phyloP scores from a whole-genome alignment of 768 basidiomycete genomes.

The Atractiella rhizophila region DNA sequence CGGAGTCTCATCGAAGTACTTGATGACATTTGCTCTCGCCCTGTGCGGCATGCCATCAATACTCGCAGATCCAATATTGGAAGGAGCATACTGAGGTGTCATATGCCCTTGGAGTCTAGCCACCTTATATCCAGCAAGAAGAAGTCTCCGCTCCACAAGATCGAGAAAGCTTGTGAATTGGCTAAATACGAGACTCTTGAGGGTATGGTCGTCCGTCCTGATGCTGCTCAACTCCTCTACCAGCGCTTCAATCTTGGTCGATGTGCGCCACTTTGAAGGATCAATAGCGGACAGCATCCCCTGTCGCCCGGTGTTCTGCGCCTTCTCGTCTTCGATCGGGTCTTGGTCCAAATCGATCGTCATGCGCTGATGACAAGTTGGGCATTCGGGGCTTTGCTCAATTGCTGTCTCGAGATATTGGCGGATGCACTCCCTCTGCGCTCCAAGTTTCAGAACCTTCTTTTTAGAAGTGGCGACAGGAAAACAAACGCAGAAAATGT shows the following conservation, averaged over 20 bases:
- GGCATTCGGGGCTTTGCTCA: constrained; percentile 56
- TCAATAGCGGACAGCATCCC: constrained; percentile 81
- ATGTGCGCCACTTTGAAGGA: constrained; percentile 70
- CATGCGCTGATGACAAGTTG: constrained; percentile 72
- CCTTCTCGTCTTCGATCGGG: constrained; percentile 56
- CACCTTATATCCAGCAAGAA: constrained; percentile 69
- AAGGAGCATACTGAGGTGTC: too few relatives aligned
- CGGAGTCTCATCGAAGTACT: constrained; percentile 82
- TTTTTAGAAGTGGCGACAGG: background rate
- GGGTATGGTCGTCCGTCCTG: constrained; percentile 57
- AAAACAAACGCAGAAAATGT: constrained; percentile 38
- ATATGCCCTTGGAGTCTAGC: constrained; percentile 89
- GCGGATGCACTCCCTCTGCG: constrained; percentile 74
- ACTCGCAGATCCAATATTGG: too few relatives aligned
- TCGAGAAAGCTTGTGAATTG: constrained; percentile 87
- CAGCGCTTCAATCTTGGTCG: constrained; percentile 90
- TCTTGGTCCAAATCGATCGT: constrained; percentile 92
- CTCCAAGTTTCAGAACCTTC: background rate
- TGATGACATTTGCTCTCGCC: constrained; percentile 33
- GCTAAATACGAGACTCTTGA: constrained; percentile 89
- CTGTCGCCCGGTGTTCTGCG: constrained; percentile 34
- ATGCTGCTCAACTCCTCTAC: constrained; percentile 77
- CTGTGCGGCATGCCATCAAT: too few relatives aligned
- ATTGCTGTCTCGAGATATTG: constrained; percentile 60
- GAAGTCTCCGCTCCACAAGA: constrained; percentile 71